phyloP scores from a whole-genome alignment of 2,329 filamentous ascomycete genomes.

The Botryotinia narcissicola region DNA sequence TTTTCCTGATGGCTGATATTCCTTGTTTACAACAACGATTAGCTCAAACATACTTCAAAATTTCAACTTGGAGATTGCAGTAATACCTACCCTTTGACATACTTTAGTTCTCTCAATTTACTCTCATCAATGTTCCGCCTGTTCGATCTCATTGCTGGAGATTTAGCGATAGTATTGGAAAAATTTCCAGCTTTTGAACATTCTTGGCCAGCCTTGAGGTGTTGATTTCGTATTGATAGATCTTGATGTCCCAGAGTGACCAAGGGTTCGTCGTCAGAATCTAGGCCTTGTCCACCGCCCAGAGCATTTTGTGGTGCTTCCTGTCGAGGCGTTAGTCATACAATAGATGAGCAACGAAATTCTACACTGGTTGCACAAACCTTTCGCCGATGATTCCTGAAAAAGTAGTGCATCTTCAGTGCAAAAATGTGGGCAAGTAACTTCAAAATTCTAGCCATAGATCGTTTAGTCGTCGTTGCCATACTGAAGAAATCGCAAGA shows the following conservation, averaged over 20 bases:
- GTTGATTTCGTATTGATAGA: not conserved
- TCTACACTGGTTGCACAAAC: not conserved
- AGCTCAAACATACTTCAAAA: not conserved
- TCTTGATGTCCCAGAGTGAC: not conserved
- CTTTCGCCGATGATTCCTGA: not conserved
- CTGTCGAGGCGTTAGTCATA: not conserved
- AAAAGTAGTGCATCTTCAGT: not conserved
- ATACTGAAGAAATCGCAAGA: not conserved
- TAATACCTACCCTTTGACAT: too few relatives aligned
- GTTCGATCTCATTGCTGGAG: not conserved
- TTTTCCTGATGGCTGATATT: not conserved
- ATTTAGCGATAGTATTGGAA: too few relatives aligned
- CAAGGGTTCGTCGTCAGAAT: not conserved
- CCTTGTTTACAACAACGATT: not conserved
- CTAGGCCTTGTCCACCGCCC: not conserved
- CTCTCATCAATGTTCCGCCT: not conserved
- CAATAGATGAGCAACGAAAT: not conserved
- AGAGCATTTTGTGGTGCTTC: not conserved
- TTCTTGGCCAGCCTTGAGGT: not conserved
- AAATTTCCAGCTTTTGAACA: not conserved
- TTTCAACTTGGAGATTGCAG: not conserved
- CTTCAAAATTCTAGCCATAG: not conserved
- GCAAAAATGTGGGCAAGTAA: not conserved
- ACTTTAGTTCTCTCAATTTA: not conserved
- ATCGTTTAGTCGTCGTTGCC: not conserved